Base-by-base conservation (phyloP, 176 grass and related monocot genomes). In the Elaeis guineensis region DNA sequence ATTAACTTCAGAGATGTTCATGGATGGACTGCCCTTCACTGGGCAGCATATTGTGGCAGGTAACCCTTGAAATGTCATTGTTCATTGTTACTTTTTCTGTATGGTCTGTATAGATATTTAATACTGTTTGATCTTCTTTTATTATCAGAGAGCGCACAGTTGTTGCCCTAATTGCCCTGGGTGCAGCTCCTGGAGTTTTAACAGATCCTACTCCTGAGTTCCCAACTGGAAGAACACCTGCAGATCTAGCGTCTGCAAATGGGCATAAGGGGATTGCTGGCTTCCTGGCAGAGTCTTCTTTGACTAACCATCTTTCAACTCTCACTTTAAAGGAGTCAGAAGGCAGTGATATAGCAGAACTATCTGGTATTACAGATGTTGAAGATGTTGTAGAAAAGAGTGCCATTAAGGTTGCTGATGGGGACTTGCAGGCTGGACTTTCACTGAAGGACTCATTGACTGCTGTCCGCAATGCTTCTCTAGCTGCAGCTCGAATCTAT, bases 11-110 rank as follows among this genome's bases (percentile, higher is more conserved):
- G 94, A 79, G 94, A 99, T 85, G 66, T 75, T 61, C 88, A 66
- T 77, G 94, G 94, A 55, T 99, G 94, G 94, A 99, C 94, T 69
- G 94, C 94, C 0, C 94, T 99, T 83, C 94, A 99, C 57, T 99
- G 94, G 94, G 94, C 94, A 56, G 94, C 94, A 71, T 89, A 64
- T 44, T 81, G 79, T 65, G 88, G 94, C 69, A 92, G 94, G 94
- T 99, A 44, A 44, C 9, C 35, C 35, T 44, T 44, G 9, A 12
- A 12, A 44, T 44, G 35, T 44, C 35, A 14, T 14, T 44, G 11
- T 0, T 44, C 28, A 12, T 44, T 44, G 9, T 11, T 44, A 14
- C 11, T 44, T 9, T 44, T 44, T 9, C 35, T 44, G 9, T 44
- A 44, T 11, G 35, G 11, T 44, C 1, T 44, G 9, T 12, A 2